These are phyloP conservation scores for Blastocystis sp. DNA, from an alignment of 352 stramenopile species.

Conservation along the genomic window DNA sequence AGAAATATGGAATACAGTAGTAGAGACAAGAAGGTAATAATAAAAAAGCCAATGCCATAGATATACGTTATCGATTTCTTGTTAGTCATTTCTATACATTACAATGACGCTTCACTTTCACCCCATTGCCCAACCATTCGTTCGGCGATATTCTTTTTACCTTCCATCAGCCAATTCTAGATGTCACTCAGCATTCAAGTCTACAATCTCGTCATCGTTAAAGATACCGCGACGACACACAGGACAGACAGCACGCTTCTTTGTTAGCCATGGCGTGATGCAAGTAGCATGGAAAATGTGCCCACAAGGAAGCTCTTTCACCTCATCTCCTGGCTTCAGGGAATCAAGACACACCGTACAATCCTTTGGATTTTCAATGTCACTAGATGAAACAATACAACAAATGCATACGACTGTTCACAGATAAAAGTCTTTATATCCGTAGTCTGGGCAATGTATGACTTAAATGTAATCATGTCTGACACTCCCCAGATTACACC, in stretches of 20 bases:
- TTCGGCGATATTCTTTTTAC: background rate
- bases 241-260: slow-evolving; percentile 23
- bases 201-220: slow-evolving; percentile 5
- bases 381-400: background rate
- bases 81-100: slow-evolving; percentile 11
- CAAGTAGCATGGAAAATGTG: slow-evolving; percentile 25
- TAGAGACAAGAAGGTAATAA: background rate
- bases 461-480: background rate
- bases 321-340: background rate
- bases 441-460: background rate
- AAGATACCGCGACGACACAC: slow-evolving; percentile 19
- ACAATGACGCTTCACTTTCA: background rate
- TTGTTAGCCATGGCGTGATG: background rate
- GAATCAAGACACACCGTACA: slow-evolving; percentile 17
- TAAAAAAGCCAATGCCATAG: slow-evolving; percentile 26
- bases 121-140: background rate
- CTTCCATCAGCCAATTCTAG: slow-evolving; percentile 29
- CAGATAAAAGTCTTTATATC: background rate
- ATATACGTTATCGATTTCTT: background rate
- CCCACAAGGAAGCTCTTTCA: slow-evolving; percentile 7
- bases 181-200: background rate
- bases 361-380: slow-evolving; percentile 12
- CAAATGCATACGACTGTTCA: background rate
- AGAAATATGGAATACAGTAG: background rate
- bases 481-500: background rate